A percentile compares a stretch with the other conserved stretches of the same genome.
Conservation (phyloP, 2,329 filamentous ascomycete genomes). For the Aspergillus terreus region DNA sequence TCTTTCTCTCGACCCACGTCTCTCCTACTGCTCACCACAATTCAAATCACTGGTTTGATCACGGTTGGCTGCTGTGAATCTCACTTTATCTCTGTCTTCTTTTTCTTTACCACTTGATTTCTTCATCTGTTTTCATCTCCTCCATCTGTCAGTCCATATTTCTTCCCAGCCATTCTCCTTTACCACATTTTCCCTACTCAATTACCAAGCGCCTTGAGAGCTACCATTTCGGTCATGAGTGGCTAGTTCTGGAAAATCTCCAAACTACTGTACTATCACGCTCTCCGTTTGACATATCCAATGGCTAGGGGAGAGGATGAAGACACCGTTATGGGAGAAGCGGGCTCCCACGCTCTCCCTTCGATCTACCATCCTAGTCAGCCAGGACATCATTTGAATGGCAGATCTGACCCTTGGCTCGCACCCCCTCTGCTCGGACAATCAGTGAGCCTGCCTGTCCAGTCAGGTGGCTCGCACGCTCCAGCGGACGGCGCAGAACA, state of each 20-base stretch:
- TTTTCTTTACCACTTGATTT: background rate
- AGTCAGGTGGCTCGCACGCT: constrained; percentile 5
- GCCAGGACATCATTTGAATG: constrained; percentile 15
- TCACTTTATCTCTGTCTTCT: background rate
- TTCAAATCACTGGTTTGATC: no score
- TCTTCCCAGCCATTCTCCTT: no score
- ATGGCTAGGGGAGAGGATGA: constrained; percentile 34
- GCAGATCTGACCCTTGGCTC: constrained; percentile 17
- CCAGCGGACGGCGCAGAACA: constrained; percentile 2
- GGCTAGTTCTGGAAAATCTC: constrained; percentile 4
- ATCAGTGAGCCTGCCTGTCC: constrained; percentile 17
- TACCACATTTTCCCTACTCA: no score
- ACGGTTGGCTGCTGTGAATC: no score
- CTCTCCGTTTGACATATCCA: constrained; percentile 2
- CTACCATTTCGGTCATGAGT: constrained; percentile 15
- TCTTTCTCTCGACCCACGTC: background rate
- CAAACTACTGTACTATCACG: constrained; percentile 7
- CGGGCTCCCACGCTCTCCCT: constrained; percentile 16
- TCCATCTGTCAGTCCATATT: no score
- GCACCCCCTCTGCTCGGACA: constrained; percentile 20
- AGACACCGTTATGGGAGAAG: constrained; percentile 39
- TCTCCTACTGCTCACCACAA: no score
- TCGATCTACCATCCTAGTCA: no score
- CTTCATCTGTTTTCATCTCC: background rate
- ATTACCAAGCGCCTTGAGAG: no score